Evolutionary conservation across 768 basidiomycete genomes (phyloP), one percentile per base, ranked within the genome.

Genomic region (Pisolithus albus): DNA sequence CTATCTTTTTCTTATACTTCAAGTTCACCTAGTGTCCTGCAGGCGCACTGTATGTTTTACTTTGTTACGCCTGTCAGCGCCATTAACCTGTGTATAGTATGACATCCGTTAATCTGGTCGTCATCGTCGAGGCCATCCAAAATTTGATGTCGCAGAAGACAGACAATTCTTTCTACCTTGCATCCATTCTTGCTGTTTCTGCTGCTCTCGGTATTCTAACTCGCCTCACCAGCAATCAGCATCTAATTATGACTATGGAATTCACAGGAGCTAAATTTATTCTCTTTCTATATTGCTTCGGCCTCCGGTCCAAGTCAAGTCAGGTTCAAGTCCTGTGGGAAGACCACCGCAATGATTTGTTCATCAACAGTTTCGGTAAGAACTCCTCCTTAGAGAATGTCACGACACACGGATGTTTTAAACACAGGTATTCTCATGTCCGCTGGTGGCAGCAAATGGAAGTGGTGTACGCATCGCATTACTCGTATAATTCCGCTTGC

Each of bases 291-390:
- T 96, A 92, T 69, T 93, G 93, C 66, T 81, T 73, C 60, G 77
- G 88, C 3, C 76, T 95, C 42, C 82, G 90, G 26, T 78, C 76
- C 30, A 81, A 80, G 56, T 92, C 88, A 6, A 93, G 89, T 60
- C 96, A 99, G 69, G 95, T 99, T 2, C 80, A 81, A 43, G 82
- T 96, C n/a, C 78, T 96, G 26, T 97, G 92, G 92, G 90, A 96
- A 67, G 95, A 98, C 63, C 94, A 97, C 57, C 76, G 94, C 58
- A 97, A 93, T 61, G 95, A 95, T 61, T 64, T 92, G n/a, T 88
- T 82, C 64, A 83, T 92, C 64, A 92, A 92, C 61, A 72, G 78
- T 23, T 86, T 88, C 54, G 85, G 86, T 85, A 54, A 32, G 75
- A 50, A 3, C 26, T 15, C 26, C 43, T 42, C 21, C 40, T 54